phyloP scores from a whole-genome alignment of 805 yeast species.

The Lachancea thermotolerans region DNA sequence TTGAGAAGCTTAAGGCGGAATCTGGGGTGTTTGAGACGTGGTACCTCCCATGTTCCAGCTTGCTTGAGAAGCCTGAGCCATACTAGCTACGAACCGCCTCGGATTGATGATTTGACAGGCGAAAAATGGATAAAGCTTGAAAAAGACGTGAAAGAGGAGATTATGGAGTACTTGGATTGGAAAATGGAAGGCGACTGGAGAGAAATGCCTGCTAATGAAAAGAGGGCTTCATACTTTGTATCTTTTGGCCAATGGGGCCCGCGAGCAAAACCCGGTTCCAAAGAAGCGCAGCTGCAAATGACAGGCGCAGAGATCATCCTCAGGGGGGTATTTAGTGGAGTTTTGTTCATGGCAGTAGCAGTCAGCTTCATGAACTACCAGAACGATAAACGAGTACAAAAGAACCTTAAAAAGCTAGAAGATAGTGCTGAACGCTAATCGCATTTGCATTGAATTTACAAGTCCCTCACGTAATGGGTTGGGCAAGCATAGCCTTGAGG shows the following conservation, averaged over 20 bases:
- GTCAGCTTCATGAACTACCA: conserved; percentile 15
- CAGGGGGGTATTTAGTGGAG: conserved; percentile 20
- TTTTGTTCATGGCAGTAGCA: conserved; percentile 17
- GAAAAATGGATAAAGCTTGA: conserved; percentile 31
- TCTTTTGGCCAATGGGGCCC: conserved; percentile 38
- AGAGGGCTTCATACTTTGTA: conserved; percentile 30
- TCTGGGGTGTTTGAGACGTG: too few relatives aligned
- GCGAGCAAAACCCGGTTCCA: conserved; percentile 16
- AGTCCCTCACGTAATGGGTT: conserved; percentile 67
- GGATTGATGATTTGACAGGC: conserved; percentile 21
- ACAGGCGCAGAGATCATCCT: conserved; percentile 13
- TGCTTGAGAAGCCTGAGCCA: background rate
- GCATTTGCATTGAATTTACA: conserved; percentile 20
- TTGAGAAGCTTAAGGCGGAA: background rate
- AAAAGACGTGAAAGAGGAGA: conserved; percentile 31
- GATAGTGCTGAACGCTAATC: background rate
- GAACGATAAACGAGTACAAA: conserved; percentile 14
- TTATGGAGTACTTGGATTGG: conserved; percentile 32
- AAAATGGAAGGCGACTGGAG: conserved; percentile 32
- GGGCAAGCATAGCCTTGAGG: conserved; percentile 90
- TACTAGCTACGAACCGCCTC: conserved; percentile 25
- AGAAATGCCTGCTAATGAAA: conserved; percentile 23
- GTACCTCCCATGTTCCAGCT: too few relatives aligned
- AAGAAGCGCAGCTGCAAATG: conserved; percentile 8
- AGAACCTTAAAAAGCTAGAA: conserved; percentile 4